Evolutionary conservation across 148 eudicot species (phyloP).

Genomic region (Nepenthes mirabilis): DNA sequence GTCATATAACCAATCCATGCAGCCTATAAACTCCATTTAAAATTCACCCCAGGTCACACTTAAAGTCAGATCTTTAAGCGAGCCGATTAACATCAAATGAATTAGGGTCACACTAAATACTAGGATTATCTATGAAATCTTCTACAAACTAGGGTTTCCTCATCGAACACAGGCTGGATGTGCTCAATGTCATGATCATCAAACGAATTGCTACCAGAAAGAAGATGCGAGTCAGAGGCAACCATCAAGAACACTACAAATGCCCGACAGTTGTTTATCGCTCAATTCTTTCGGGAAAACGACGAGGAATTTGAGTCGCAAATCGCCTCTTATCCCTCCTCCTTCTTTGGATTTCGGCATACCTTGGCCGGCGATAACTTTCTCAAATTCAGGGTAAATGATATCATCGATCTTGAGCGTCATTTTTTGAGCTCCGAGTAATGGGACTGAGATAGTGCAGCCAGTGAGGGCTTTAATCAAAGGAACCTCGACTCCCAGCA

Average conservation of each 20-base stretch:
- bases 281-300: slow-evolving; percentile 37
- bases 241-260: slow-evolving; percentile 28
- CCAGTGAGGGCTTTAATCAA: slow-evolving; percentile 61
- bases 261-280: slow-evolving; percentile 30
- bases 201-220: no score
- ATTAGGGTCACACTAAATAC: no score
- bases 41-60: no score
- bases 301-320: slow-evolving; percentile 48
- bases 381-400: slow-evolving; percentile 52
- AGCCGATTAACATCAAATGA: no score
- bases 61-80: no score
- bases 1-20: no score
- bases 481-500: slow-evolving; percentile 64
- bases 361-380: slow-evolving; percentile 52
- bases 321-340: slow-evolving; percentile 37
- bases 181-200: no score
- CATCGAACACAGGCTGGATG: no score
- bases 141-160: no score
- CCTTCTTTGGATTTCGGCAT: slow-evolving; percentile 43
- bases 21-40: no score
- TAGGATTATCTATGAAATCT: no score
- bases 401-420: slow-evolving; percentile 40
- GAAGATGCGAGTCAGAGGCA: slow-evolving; percentile 12
- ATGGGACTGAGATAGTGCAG: slow-evolving; percentile 46
- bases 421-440: slow-evolving; percentile 56